Evolutionary conservation across 208 protist species (phyloP).

Genomic region (Leptomonas seymouri): DNA sequence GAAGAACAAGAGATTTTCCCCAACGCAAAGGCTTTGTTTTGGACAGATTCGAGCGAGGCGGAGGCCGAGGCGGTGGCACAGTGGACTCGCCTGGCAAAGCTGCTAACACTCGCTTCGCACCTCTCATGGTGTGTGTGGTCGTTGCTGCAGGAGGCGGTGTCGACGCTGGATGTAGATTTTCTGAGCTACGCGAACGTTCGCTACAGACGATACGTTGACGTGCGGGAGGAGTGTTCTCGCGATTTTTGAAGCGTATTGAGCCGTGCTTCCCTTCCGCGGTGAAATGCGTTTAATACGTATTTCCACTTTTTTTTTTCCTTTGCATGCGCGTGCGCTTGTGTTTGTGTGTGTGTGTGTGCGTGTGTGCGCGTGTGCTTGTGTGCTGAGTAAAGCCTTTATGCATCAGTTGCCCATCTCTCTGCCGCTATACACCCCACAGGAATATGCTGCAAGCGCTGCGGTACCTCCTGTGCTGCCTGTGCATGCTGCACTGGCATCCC

Average conservation of each 20-base stretch:
- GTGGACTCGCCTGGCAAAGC: slow-evolving; percentile 64
- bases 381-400: too few relatives aligned
- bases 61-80: slow-evolving; percentile 40
- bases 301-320: slow-evolving; percentile 6
- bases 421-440: too few relatives aligned
- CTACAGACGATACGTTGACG: slow-evolving; percentile 70
- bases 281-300: slow-evolving; percentile 1
- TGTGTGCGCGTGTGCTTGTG: too few relatives aligned
- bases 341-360: too few relatives aligned
- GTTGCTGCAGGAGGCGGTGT: slow-evolving; percentile 88
- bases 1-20: slow-evolving; percentile 48
- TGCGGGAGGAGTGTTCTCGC: slow-evolving; percentile 48
- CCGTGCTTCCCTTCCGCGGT: background rate
- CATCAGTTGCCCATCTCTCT: too few relatives aligned
- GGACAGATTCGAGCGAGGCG: slow-evolving; percentile 31
- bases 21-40: slow-evolving; percentile 52
- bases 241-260: slow-evolving; percentile 8
- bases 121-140: slow-evolving; percentile 87
- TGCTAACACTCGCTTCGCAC: slow-evolving; percentile 85
- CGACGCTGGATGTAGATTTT: slow-evolving; percentile 89
- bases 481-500: too few relatives aligned
- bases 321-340: too few relatives aligned
- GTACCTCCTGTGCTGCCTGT: too few relatives aligned
- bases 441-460: too few relatives aligned
- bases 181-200: slow-evolving; percentile 75